Evolutionary conservation across 805 yeast species (phyloP), one percentile per base, ranked within the genome.

Genomic region (Lipomyces orientalis): DNA sequence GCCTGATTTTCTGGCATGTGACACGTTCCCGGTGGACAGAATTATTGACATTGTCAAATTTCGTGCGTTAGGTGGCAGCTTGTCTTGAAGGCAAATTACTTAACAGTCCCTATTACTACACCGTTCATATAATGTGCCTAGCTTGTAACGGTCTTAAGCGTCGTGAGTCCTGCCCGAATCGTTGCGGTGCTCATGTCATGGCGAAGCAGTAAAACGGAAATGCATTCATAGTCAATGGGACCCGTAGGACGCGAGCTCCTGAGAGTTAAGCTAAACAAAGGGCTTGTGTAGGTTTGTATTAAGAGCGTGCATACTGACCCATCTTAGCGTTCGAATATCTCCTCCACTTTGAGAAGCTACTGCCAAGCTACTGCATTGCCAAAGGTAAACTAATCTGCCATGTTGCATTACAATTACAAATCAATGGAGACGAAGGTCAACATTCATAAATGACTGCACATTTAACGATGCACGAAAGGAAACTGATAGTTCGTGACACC

Each of bases 11-110:
- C 65, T 62, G 49, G 55, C 22, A 33, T 67, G 72, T 62, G 65
- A 37, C 25, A 67, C 60, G 59, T 69, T 69, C 12, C 72, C 72
- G 3, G 72, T 69, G 16, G 71, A 58, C 14, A 69, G 61, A 46
- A 52, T 63, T 19, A 69, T 54, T 10, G 64, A 55, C 71, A 68
- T 68, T 79, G 22, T 29, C 29, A 37, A 37, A n/a, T 8, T n/a
- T 9, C n/a, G 22, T n/a, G 22, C n/a, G 49, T 16, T 16, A 43
- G 16, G 49, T 19, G 22, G 25, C 19, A 43, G 19, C 22, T 43
- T n/a, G 49, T 7, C 49, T 43, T 43, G 49, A 43, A 8, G 7
- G n/a, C n/a, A 0, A 0, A 43, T 43, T 43, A 19, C 49, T 43
- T 16, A 19, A n/a, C n/a, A 16, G 10, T n/a, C n/a, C 9, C 22